Evolutionary conservation across 2,329 filamentous ascomycete genomes (phyloP).

Genomic region (Epichloe hybrida): DNA sequence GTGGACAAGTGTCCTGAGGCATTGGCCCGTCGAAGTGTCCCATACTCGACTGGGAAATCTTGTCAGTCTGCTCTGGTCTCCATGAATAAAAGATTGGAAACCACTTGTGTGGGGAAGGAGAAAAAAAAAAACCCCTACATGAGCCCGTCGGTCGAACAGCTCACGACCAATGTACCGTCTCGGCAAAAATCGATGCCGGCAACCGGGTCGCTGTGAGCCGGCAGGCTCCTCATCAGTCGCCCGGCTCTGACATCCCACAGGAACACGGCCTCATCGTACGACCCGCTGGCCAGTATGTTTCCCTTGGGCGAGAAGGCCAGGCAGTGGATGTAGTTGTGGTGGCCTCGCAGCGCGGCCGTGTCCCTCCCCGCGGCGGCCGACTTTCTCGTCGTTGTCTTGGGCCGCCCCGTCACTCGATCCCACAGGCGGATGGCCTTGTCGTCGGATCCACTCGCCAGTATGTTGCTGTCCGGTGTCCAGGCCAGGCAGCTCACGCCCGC

Average conservation of each 20-base stretch:
- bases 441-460: slow-evolving; percentile 81
- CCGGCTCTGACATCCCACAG: slow-evolving; percentile 91
- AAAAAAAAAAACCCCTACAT: slow-evolving; percentile 41
- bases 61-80: slow-evolving; percentile 7
- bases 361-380: slow-evolving; percentile 23
- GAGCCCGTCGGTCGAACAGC: slow-evolving; percentile 80
- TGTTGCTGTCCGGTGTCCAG: slow-evolving; percentile 85
- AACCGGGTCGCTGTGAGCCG: slow-evolving; percentile 90
- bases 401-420: slow-evolving; percentile 55
- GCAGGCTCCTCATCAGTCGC: slow-evolving; percentile 74
- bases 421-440: slow-evolving; percentile 93
- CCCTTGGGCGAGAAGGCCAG: slow-evolving; percentile 95
- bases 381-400: slow-evolving; percentile 32
- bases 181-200: slow-evolving; percentile 84
- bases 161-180: slow-evolving; percentile 85
- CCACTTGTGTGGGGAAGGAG: slow-evolving; percentile 2
- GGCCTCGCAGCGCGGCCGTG: slow-evolving; percentile 56
- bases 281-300: slow-evolving; percentile 89
- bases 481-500: slow-evolving; percentile 84
- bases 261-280: slow-evolving; percentile 94
- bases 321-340: slow-evolving; percentile 93
- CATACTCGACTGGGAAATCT: slow-evolving; percentile 55
- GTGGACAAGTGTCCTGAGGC: slow-evolving; percentile 84
- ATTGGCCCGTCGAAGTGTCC: slow-evolving; percentile 93
- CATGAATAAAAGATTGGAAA: not conserved